A percentile compares a stretch with the other conserved stretches of the same genome.
These are phyloP conservation scores for Truncatella angustata DNA, from an alignment of 2,329 filamentous ascomycete species.

Conservation along the genomic window DNA sequence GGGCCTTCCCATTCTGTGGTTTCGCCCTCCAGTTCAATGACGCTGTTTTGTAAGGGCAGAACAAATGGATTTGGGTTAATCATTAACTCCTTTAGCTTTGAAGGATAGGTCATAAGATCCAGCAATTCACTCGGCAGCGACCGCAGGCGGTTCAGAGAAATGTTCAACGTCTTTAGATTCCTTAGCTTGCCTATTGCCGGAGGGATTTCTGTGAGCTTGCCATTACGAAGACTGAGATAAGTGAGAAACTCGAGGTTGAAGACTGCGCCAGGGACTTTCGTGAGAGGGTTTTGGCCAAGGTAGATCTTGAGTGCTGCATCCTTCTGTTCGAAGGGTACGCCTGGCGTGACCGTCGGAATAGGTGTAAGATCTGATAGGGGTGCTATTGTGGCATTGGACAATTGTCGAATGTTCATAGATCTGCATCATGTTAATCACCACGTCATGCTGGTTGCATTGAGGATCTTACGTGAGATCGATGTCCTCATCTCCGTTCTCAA, in stretches of 20 bases:
- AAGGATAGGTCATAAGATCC: conserved; percentile 44
- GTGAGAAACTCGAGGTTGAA: conserved; percentile 62
- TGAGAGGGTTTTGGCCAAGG: conserved; percentile 58
- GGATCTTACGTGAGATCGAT: conserved; percentile 61
- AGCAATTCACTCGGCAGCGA: conserved; percentile 64
- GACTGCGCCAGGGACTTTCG: conserved; percentile 55
- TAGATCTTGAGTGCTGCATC: conserved; percentile 61
- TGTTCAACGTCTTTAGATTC: conserved; percentile 61
- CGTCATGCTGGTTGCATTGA: not conserved
- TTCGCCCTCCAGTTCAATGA: conserved; percentile 7
- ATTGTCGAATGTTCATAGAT: conserved; percentile 43
- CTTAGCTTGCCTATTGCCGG: conserved; percentile 55
- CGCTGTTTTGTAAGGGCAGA: conserved; percentile 30
- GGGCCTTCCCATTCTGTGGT: not conserved
- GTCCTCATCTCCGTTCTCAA: conserved; percentile 57
- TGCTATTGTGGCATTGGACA: conserved; percentile 57
- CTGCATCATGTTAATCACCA: conserved; percentile 22
- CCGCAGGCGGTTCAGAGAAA: conserved; percentile 62
- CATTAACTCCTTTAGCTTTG: conserved; percentile 50
- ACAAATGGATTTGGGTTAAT: conserved; percentile 64
- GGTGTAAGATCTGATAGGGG: conserved; percentile 54
- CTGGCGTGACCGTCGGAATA: conserved; percentile 52
- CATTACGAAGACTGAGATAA: conserved; percentile 64
- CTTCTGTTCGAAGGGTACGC: conserved; percentile 58
- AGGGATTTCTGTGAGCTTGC: conserved; percentile 60